Base-by-base conservation (phyloP, 169 alveolate species). In the Theileria annulata region DNA sequence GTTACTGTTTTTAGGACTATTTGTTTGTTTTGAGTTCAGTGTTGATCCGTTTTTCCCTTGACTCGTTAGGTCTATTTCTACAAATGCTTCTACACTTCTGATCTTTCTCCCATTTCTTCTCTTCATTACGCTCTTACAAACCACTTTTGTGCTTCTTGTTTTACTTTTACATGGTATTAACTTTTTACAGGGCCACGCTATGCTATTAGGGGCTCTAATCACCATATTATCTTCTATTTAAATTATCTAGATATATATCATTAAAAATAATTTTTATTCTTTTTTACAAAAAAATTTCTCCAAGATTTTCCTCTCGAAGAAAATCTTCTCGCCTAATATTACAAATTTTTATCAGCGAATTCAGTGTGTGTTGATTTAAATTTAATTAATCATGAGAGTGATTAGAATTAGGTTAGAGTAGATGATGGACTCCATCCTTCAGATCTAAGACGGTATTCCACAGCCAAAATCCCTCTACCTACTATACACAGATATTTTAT, bases 371-470 rank as follows among this genome's bases (percentile, higher is more conserved):
- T 8, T 35, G 3, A 35, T 5, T 35, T 35, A 35, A 35, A 35
- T 35, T 35, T 35, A 35, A 35, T 35, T 8, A 35, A 35, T 5
- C 13, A 8, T 35, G 47, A 35, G 8, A 3, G 3, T 35, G 13
- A 35, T 35, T 35, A 35, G 47, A 35, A 35, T 35, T 8, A 35
- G 47, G 47, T 35, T 35, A 35, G 47, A 35, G 47, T 5, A 35
- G 70, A 74, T 0, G 83, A 70, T 0, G 87, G 87, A 59, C 62
- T 63, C 87, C 87, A 80, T 42, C 85, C 85, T 1, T 82, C 72
- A 9, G 33, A 76, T 23, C 85, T 51, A 27, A 82, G 77, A 47
- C 59, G 63, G 28, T 69, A 48, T 51, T 82, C 88, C 4, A 82
- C 70, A 30, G 71, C 30, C 58, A 75, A 56, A n/a, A 82, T 75